Base-by-base conservation (phyloP, 768 basidiomycete species). In the Hirschioporus abietinus region DNA sequence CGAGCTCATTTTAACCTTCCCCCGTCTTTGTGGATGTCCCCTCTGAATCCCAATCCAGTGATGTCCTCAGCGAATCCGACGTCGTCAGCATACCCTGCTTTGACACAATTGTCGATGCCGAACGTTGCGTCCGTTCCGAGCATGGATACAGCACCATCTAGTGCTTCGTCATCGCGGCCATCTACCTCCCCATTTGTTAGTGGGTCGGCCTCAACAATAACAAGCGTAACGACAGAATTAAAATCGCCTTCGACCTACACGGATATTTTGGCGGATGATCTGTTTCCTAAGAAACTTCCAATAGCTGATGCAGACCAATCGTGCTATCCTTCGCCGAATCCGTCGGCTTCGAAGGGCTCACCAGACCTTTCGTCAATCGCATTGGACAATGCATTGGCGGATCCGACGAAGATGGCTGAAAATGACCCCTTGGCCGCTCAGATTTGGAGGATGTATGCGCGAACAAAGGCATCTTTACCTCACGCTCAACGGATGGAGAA, bases 401-500 rank as follows among this genome's bases (percentile, higher is more conserved):
- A 91, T 73, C 86, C 88, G 9, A 89, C 86, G 72, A 80, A 81
- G 70, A 78, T 93, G 26, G 89, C 90, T 9, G 88, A 84, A 73
- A 90, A 95, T 64, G 96, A 97, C 75, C 96, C 95, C 7, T 82
- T 97, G 24, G 95, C 95, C 0, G 91, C 96, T 0, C 95, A 98
- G 78, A 92, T 99, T 34, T 99, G 96, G 96, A 94, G 90, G 80
- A 92, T 98, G 86, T 99, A 93, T 73, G 88, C 94, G 36, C 88
- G 92, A 68, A 92, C 91, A 60, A 95, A 95, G 78, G 91, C 90
- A n/a, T 85, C 83, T 35, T 78, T 96, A 66, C 95, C 96, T 34
- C 93, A 96, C 74, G 93, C 92, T 0, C 93, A 95, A 77, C 81
- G 96, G 73, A 95, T 99, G 93, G 97, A 99, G 80, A 99, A 98